Evolutionary conservation across 2,329 filamentous ascomycete genomes (phyloP), one percentile per base, ranked within the genome.

Genomic region (Alternaria hordeiaustralica): DNA sequence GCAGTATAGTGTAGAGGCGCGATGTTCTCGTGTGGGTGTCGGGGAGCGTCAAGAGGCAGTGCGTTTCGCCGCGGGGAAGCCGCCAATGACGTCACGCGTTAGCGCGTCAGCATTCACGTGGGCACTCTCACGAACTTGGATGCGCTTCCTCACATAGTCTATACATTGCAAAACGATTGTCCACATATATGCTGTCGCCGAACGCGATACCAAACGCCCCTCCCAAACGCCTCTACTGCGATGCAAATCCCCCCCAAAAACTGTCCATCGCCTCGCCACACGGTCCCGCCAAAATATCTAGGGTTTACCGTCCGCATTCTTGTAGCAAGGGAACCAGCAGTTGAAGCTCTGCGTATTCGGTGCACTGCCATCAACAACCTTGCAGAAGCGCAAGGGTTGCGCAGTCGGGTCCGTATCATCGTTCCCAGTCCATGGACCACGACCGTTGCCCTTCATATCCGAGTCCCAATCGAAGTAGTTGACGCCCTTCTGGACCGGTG

Each of bases 241-340:
- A 43, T 43, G n/a, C 30, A 36, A 36, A n/a, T 18, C 20, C 49
- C 26, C 8, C 13, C 26, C 30, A 18, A 51, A 28, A 5, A 36
- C 49, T 9, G 15, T 33, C 18, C 12, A 51, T 13, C 49, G 9
- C 18, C 18, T 51, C 49, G 49, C 47, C n/a, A 33, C 2, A 51
- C 7, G 18, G 28, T 28, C 5, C 15, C 28, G 9, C 44, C 12
- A 21, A 47, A 18, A 6, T 47, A 11, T 57, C 18, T 30, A 20
- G 23, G 26, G 28, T 33, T 30, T 18, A 33, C 61, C 61, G 44
- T 60, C 18, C 20, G 57, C 58, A 43, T 57, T 64, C 51, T 47
- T 26, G 47, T 60, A 64, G 61, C 61, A 64, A 18, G 57, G 61
- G n/a, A 64, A 64, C 61, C 61, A 64, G 49, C 61, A 60, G 0